These are phyloP conservation scores for Hygrophila difformis DNA, from an alignment of 257 asterid genomes.

Conservation along the genomic window DNA sequence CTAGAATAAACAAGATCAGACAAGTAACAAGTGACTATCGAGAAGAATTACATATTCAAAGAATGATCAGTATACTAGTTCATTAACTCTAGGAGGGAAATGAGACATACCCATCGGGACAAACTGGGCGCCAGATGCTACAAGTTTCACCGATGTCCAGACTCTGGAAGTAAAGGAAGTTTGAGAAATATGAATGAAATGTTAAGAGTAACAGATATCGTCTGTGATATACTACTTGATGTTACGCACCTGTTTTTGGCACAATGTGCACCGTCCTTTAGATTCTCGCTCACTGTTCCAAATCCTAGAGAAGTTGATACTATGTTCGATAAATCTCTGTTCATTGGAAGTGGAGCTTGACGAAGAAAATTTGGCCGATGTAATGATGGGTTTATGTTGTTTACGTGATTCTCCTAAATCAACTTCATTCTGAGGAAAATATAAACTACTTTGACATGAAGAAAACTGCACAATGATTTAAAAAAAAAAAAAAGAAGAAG, in stretches of 20 bases:
- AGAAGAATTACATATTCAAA: no score
- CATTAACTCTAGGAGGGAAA: neutral
- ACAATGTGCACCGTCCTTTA: slow-evolving; percentile 79
- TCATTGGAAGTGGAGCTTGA: slow-evolving; percentile 46
- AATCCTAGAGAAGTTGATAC: slow-evolving; percentile 69
- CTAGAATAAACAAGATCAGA: no score
- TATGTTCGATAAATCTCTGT: slow-evolving; percentile 48
- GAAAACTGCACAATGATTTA: slow-evolving; percentile 54
- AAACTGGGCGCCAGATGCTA: slow-evolving; percentile 96
- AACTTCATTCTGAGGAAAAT: slow-evolving; percentile 29
- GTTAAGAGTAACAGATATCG: no score
- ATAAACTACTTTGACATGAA: slow-evolving; percentile 39
- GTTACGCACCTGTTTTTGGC: slow-evolving; percentile 60
- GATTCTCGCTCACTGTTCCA: slow-evolving; percentile 91
- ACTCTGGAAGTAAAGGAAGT: slow-evolving; percentile 27
- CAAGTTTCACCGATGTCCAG: slow-evolving; percentile 47
- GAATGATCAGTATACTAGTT: no score
- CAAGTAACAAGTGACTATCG: no score
- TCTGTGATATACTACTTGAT: no score
- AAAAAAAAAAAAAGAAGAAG: slow-evolving; percentile 12
- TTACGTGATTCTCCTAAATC: slow-evolving; percentile 33
- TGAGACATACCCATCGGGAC: slow-evolving; percentile 69
- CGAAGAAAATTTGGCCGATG: slow-evolving; percentile 45
- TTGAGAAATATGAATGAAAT: slow-evolving; percentile 12
- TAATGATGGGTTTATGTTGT: slow-evolving; percentile 36